phyloP scores from a whole-genome alignment of 2,329 filamentous ascomycete genomes.

The Pseudopithomyces maydicus region DNA sequence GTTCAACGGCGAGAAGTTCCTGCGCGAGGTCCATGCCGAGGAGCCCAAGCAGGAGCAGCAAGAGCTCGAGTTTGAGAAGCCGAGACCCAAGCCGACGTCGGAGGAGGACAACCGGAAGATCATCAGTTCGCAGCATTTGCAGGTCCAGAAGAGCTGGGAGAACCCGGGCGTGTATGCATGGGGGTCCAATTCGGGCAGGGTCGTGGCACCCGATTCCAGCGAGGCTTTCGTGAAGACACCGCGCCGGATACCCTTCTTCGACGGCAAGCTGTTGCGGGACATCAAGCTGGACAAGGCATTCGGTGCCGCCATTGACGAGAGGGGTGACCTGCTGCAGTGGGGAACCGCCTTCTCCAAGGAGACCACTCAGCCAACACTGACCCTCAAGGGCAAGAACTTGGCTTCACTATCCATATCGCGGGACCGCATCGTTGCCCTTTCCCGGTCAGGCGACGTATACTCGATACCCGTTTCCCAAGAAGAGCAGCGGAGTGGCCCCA shows the following conservation, averaged over 20 bases:
- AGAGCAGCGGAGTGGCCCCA: slow-evolving; percentile 71
- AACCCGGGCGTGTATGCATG: slow-evolving; percentile 91
- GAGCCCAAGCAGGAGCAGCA: slow-evolving; percentile 52
- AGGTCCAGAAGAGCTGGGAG: slow-evolving; percentile 81
- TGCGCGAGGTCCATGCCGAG: slow-evolving; percentile 55
- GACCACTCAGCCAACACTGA: slow-evolving; percentile 67
- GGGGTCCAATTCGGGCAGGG: slow-evolving; percentile 84
- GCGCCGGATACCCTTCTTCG: slow-evolving; percentile 78
- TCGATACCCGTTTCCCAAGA: slow-evolving; percentile 77
- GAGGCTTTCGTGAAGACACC: slow-evolving; percentile 81
- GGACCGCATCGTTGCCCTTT: slow-evolving; percentile 82
- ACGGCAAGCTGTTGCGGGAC: slow-evolving; percentile 82
- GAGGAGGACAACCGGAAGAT: slow-evolving; percentile 76
- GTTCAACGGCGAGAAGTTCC: slow-evolving; percentile 46
- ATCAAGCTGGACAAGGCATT: slow-evolving; percentile 83
- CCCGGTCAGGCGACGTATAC: slow-evolving; percentile 77
- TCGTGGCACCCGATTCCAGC: slow-evolving; percentile 82
- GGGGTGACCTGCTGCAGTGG: slow-evolving; percentile 92
- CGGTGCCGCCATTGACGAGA: slow-evolving; percentile 84
- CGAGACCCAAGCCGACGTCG: slow-evolving; percentile 59
- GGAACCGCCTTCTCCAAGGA: slow-evolving; percentile 74
- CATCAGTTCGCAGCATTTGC: slow-evolving; percentile 83
- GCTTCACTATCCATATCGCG: slow-evolving; percentile 75
- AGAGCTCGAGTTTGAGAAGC: slow-evolving; percentile 71
- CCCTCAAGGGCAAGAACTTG: slow-evolving; percentile 81